Conservation (phyloP, 2,329 filamentous ascomycete genomes). For the Apiospora aurea region DNA sequence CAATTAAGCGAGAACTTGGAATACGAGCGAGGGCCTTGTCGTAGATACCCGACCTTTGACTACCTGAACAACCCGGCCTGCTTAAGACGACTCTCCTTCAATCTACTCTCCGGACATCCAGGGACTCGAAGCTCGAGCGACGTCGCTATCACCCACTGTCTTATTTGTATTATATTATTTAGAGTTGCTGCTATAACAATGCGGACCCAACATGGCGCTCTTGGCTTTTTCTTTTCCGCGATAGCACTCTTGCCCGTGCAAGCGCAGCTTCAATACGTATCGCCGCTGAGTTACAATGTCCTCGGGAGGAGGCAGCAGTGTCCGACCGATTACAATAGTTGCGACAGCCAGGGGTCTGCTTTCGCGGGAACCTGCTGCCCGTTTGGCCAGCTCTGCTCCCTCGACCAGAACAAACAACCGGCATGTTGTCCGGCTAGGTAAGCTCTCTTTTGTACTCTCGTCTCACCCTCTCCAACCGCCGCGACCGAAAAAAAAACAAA, state of each 20-base stretch:
- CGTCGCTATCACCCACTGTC: neutral
- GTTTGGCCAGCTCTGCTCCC: slow-evolving; percentile 56
- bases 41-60: slow-evolving; percentile 10
- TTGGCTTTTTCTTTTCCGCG: neutral
- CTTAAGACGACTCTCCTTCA: neutral
- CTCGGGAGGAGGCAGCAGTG: slow-evolving; percentile 46
- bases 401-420: slow-evolving; percentile 56
- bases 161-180: neutral
- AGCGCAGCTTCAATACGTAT: slow-evolving; percentile 26
- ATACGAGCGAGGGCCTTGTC: neutral
- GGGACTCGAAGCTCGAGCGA: neutral
- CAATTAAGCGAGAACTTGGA: neutral
- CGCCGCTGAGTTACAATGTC: slow-evolving; percentile 35
- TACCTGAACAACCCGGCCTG: neutral
- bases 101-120: neutral
- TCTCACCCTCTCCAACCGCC: neutral
- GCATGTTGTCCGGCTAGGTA: slow-evolving; percentile 63
- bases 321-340: slow-evolving; percentile 58
- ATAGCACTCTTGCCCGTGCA: slow-evolving; percentile 5
- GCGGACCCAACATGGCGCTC: slow-evolving; percentile 9
- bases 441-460: slow-evolving; percentile 36
- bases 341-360: slow-evolving; percentile 53
- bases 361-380: slow-evolving; percentile 61
- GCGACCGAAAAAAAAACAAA: neutral
- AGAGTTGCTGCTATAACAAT: slow-evolving; percentile 17